Conservation (phyloP, 768 basidiomycete genomes). For the Boletus reticulatus region DNA sequence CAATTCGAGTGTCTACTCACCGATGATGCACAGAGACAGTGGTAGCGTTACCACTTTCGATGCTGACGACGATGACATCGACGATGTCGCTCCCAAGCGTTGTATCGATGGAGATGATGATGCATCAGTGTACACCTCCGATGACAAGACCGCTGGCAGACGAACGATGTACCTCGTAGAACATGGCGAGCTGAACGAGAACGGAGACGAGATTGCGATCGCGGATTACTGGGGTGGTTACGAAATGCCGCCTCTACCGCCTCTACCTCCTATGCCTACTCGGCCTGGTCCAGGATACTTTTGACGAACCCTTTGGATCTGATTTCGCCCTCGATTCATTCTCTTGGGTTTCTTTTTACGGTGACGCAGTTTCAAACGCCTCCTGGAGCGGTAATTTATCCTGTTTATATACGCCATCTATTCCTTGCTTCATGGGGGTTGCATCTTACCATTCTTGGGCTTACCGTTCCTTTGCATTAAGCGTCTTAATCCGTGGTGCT, state of each 20-base stretch:
- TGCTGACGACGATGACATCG: constrained; percentile 22
- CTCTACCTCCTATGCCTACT: constrained; percentile 12
- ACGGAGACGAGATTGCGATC: constrained; percentile 19
- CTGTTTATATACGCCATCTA: constrained; percentile 25
- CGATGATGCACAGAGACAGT: constrained; percentile 14
- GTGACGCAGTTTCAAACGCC: background rate
- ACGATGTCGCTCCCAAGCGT: constrained; percentile 12
- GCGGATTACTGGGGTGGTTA: constrained; percentile 19
- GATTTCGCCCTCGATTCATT: background rate
- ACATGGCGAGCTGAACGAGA: constrained; percentile 24
- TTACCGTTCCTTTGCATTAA: constrained; percentile 2
- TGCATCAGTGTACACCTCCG: constrained; percentile 28
- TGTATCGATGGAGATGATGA: constrained; percentile 26
- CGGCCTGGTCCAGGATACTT: constrained; percentile 30
- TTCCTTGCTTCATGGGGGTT: constrained; percentile 4
- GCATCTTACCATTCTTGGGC: constrained; percentile 14
- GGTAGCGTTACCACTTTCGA: constrained; percentile 19
- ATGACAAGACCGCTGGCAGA: constrained; percentile 33
- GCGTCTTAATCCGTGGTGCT: constrained; percentile 2
- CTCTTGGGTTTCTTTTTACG: constrained; percentile 8
- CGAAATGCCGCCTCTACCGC: constrained; percentile 16
- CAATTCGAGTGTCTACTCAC: constrained; percentile 18
- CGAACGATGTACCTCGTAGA: constrained; percentile 35
- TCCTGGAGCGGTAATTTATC: constrained; percentile 25
- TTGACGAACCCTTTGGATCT: constrained; percentile 13